Conservation (phyloP, 2,329 filamentous ascomycete species). For the Dryadomyces quercus-mongolicae region DNA sequence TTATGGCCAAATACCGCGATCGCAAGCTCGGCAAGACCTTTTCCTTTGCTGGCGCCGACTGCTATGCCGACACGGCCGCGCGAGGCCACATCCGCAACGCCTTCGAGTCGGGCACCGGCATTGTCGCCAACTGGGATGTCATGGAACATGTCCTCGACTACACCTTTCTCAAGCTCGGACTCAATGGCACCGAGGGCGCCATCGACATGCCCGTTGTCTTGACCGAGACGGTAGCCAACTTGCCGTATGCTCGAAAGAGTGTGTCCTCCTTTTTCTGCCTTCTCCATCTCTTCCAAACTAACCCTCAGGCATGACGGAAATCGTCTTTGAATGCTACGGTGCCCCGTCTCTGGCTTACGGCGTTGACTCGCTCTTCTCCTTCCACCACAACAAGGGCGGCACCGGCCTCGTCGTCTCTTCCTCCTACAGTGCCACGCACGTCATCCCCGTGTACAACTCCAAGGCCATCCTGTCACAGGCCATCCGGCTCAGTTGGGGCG, state of each 20-base stretch:
- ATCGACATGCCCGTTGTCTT: constrained; percentile 85
- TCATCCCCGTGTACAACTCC: constrained; percentile 83
- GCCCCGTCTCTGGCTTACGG: constrained; percentile 86
- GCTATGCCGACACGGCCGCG: constrained; percentile 88
- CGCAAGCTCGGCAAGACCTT: constrained; percentile 87
- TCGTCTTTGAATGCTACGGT: constrained; percentile 90
- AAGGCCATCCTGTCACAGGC: constrained; percentile 78
- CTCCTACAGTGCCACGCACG: constrained; percentile 84
- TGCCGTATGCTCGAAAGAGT: constrained; percentile 83
- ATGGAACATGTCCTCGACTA: constrained; percentile 94
- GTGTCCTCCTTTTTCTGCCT: constrained; percentile 18
- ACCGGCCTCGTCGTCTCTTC: constrained; percentile 86
- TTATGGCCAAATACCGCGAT: constrained; percentile 92
- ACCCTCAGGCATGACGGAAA: constrained; percentile 78
- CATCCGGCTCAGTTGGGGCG: constrained; percentile 88
- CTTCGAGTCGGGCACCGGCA: constrained; percentile 81
- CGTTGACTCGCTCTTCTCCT: constrained; percentile 94
- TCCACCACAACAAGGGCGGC: constrained; percentile 77
- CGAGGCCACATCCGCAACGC: constrained; percentile 81
- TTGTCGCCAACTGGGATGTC: constrained; percentile 95
- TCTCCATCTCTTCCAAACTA: not conserved
- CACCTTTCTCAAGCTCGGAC: constrained; percentile 82
- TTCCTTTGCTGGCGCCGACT: constrained; percentile 83
- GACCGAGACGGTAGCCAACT: constrained; percentile 88
- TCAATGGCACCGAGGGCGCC: constrained; percentile 61